Evolutionary conservation across 768 basidiomycete species (phyloP).

Genomic region (Tricholoma bakamatsutake): DNA sequence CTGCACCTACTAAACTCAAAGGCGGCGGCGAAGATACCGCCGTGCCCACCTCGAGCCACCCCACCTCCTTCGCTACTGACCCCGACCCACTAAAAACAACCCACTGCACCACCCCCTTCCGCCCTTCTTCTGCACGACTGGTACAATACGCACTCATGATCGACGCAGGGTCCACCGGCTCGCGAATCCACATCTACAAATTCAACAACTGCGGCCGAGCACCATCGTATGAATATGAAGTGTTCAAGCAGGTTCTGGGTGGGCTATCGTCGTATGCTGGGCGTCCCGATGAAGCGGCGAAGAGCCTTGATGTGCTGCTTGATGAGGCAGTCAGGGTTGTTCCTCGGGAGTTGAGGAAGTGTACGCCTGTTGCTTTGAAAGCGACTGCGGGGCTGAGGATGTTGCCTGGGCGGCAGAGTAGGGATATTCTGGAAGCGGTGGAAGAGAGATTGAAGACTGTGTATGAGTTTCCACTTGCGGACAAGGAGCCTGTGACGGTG

Average conservation of each 20-base stretch:
- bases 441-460: slow-evolving; percentile 43
- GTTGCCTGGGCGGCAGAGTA: slow-evolving; percentile 55
- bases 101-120: slow-evolving; percentile 58
- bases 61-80: slow-evolving; percentile 65
- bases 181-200: slow-evolving; percentile 97
- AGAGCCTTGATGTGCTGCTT: slow-evolving; percentile 71
- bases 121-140: slow-evolving; percentile 42
- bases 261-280: slow-evolving; percentile 66
- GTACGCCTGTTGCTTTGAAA: slow-evolving; percentile 88
- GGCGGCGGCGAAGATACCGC: slow-evolving; percentile 2
- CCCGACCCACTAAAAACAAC: slow-evolving; percentile 69
- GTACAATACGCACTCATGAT: slow-evolving; percentile 96
- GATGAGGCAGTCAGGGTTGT: slow-evolving; percentile 78
- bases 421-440: slow-evolving; percentile 74
- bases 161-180: slow-evolving; percentile 97
- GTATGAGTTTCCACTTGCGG: slow-evolving; percentile 60
- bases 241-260: slow-evolving; percentile 76
- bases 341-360: slow-evolving; percentile 57
- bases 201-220: slow-evolving; percentile 85
- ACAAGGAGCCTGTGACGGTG: slow-evolving; percentile 66
- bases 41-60: no score
- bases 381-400: slow-evolving; percentile 85
- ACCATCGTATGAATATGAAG: slow-evolving; percentile 86
- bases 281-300: slow-evolving; percentile 65
- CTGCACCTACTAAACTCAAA: slow-evolving; percentile 6